phyloP scores from a whole-genome alignment of 768 basidiomycete species.

The Panaeolus papilionaceus region DNA sequence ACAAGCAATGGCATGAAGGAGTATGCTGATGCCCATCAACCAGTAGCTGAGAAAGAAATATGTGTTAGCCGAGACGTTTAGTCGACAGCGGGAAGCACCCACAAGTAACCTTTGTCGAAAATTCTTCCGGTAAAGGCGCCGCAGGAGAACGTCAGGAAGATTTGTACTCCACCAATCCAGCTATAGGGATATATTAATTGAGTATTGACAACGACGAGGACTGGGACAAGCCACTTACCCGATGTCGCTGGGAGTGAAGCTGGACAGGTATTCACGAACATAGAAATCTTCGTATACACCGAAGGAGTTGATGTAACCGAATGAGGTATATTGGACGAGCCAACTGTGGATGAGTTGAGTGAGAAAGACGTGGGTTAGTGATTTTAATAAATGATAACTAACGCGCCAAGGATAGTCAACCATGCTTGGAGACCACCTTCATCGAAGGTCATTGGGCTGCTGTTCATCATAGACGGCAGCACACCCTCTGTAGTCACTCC shows the following conservation, averaged over 20 bases:
- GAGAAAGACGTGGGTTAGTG: no score
- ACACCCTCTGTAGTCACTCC: neutral
- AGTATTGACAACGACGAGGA: neutral
- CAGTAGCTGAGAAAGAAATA: slow-evolving; percentile 23
- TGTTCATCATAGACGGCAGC: neutral
- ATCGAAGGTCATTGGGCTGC: slow-evolving; percentile 20
- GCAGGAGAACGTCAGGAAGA: slow-evolving; percentile 52
- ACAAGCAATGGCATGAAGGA: slow-evolving; percentile 36
- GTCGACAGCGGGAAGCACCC: slow-evolving; percentile 22
- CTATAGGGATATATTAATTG: slow-evolving; percentile 24
- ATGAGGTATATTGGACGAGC: slow-evolving; percentile 27
- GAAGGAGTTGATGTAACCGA: slow-evolving; percentile 33
- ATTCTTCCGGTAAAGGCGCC: slow-evolving; percentile 52
- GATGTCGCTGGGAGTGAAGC: slow-evolving; percentile 31
- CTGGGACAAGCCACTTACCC: slow-evolving; percentile 23
- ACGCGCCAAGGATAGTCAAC: slow-evolving; percentile 28
- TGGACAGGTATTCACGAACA: slow-evolving; percentile 29
- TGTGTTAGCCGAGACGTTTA: neutral
- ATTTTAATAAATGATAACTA: neutral
- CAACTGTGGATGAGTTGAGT: slow-evolving; percentile 19
- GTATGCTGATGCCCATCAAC: slow-evolving; percentile 28
- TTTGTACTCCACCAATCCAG: slow-evolving; percentile 60
- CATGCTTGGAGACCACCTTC: slow-evolving; percentile 27
- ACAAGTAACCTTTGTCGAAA: slow-evolving; percentile 63
- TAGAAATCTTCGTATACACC: slow-evolving; percentile 36